Base-by-base conservation (phyloP, 805 yeast genomes). In the Danielia oregonensis region DNA sequence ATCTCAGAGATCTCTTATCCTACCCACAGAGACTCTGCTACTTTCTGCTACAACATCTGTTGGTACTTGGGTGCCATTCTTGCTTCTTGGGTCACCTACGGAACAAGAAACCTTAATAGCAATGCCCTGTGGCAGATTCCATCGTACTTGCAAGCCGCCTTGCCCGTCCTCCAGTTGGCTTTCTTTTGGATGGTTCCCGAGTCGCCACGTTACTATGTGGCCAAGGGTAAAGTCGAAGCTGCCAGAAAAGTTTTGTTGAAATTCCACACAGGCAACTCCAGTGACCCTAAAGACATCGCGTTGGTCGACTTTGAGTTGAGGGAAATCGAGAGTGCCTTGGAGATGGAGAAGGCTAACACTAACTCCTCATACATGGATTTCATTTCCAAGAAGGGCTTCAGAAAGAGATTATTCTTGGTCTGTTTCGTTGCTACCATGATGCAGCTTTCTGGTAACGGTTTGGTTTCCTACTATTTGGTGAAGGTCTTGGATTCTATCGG, bases 51-150 rank as follows among this genome's bases (percentile, higher is more conserved):
- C 56, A 75, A 74, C 51, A 63, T 69, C 14, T 65, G 68, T 40
- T 73, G 77, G 78, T 72, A 70, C 44, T 46, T 72, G 24, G 80
- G 80, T 29, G 76, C 77, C n/a, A 49, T 72, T 36, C 51, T 74
- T 30, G 74, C 79, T 6, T 72, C 76, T 17, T 69, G 76, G 73
- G 63, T 67, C 32, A 61, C 76, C 3, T 72, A 60, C 43, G 79
- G 78, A 48, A 61, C 75, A 12, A 53, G 63, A 33, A 41, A 48
- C 13, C 18, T 42, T n/a, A 11, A 23, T 11, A 21, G 37, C n/a
- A 36, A 33, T 21, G 43, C 44, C 63, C 57, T 68, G 17, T 76
- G 81, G 81, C 71, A 76, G 56, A 58, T 76, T 35, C 82, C 82
- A 25, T 63, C 77, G 9, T 63, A 63, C 32, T 39, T 76, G 26